A percentile compares a stretch with the other conserved stretches of the same genome.
These are phyloP conservation scores for Phytophthora quininea DNA, from an alignment of 352 stramenopile genomes.

Conservation along the genomic window DNA sequence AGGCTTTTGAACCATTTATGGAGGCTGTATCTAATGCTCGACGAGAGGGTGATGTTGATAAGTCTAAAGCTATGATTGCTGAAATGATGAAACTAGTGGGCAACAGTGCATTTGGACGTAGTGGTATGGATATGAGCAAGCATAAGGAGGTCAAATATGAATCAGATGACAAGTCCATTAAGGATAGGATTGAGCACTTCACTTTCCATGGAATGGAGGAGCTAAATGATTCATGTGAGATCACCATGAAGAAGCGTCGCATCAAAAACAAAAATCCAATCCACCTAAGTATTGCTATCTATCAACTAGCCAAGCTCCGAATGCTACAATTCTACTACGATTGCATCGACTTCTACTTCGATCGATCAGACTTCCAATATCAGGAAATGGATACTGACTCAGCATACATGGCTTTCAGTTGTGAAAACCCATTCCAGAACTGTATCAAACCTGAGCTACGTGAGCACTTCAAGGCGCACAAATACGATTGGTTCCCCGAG, in stretches of 20 bases:
- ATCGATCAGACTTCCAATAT: constrained; percentile 18
- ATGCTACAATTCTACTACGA: constrained; percentile 13
- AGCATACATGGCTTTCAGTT: constrained; percentile 6
- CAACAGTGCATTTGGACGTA: constrained; percentile 16
- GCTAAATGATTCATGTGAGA: constrained; percentile 13
- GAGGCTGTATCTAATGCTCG: constrained; percentile 30
- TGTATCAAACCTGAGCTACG: constrained; percentile 17
- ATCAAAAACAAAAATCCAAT: neutral
- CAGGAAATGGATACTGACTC: constrained; percentile 23
- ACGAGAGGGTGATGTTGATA: constrained; percentile 27
- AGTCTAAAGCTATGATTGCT: constrained; percentile 19
- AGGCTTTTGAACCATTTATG: constrained; percentile 24
- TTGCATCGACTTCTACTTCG: constrained; percentile 2
- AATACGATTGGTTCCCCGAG: constrained; percentile 25
- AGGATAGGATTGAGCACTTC: constrained; percentile 6
- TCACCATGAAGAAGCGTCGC: neutral
- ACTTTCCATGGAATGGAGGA: constrained; percentile 14
- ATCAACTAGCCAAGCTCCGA: constrained; percentile 6
- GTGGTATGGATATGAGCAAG: constrained; percentile 19
- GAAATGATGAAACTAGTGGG: constrained; percentile 26
- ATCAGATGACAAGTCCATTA: neutral
- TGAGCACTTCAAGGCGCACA: constrained; percentile 13
- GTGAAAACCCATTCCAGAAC: constrained; percentile 16
- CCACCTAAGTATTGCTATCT: neutral
- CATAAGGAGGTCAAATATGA: constrained; percentile 21